A percentile compares a stretch with the other conserved stretches of the same genome.
Conservation (phyloP, 2,329 filamentous ascomycete species). For the Colletotrichum phormii region DNA sequence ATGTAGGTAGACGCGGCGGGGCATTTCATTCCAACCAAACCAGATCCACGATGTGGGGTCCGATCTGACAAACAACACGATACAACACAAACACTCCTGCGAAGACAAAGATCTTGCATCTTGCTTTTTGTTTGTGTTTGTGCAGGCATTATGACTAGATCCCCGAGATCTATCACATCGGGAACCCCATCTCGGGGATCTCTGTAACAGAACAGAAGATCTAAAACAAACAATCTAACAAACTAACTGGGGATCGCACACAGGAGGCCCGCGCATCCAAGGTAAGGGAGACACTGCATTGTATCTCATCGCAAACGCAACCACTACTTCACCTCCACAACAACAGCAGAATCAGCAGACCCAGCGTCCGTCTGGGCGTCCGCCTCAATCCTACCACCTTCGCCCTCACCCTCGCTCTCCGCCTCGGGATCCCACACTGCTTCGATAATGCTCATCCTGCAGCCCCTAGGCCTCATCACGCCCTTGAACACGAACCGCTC, state of each 20-base stretch:
- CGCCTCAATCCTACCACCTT: slow-evolving; percentile 37
- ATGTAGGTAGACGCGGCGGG: background rate
- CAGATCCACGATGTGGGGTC: slow-evolving; percentile 16
- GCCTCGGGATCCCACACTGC: slow-evolving; percentile 55
- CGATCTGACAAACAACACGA: background rate
- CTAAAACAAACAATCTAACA: background rate
- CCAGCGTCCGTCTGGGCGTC: slow-evolving; percentile 1
- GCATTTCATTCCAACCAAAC: background rate
- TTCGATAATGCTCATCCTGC: slow-evolving; percentile 61
- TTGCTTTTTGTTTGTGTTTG: background rate
- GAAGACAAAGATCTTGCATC: background rate
- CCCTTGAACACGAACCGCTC: slow-evolving; percentile 58
- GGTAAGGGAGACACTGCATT: background rate
- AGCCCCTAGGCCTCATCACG: slow-evolving; percentile 53
- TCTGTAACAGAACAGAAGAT: too few relatives aligned
- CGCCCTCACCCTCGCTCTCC: too few relatives aligned
- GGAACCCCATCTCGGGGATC: background rate
- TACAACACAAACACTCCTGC: background rate
- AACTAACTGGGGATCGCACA: background rate
- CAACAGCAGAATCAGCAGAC: background rate
- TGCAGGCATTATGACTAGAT: background rate
- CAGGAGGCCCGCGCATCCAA: background rate
- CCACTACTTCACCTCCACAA: background rate
- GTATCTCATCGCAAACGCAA: background rate
- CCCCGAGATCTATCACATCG: background rate